Conservation (phyloP, 2,329 filamentous ascomycete species). For the Stemphylium lycopersici region DNA sequence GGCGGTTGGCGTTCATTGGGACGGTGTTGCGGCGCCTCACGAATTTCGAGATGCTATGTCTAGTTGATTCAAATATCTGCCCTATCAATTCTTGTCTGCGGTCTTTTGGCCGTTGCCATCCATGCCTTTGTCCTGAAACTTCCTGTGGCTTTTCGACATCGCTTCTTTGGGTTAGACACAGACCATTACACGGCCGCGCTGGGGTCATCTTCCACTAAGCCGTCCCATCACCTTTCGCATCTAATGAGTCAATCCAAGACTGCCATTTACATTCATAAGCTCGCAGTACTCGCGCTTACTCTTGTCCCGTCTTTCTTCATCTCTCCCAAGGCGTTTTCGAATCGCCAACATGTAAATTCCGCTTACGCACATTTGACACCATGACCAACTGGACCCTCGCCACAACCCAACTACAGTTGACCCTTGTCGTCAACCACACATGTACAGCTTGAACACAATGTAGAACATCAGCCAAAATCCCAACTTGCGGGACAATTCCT, state of each 20-base stretch:
- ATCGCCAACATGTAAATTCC: too few relatives aligned
- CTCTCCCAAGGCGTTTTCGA: too few relatives aligned
- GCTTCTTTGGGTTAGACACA: not conserved
- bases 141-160: not conserved
- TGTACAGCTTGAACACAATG: too few relatives aligned
- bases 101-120: not conserved
- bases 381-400: too few relatives aligned
- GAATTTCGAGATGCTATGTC: constrained; percentile 8
- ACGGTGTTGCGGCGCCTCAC: constrained; percentile 18
- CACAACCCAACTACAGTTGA: too few relatives aligned
- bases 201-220: not conserved
- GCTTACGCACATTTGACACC: too few relatives aligned
- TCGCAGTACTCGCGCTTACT: too few relatives aligned
- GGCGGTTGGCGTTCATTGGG: constrained; percentile 21
- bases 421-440: too few relatives aligned
- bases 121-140: not conserved
- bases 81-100: not conserved
- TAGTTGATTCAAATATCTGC: constrained; percentile 5
- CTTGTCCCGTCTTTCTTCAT: too few relatives aligned
- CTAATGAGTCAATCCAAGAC: constrained; percentile 1
- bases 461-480: too few relatives aligned
- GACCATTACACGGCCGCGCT: not conserved
- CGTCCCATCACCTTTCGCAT: not conserved
- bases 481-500: too few relatives aligned
- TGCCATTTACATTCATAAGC: too few relatives aligned